Evolutionary conservation across 495 filamentous ascomycete genomes (phyloP).

Genomic region (Lasiosphaeria hispida): DNA sequence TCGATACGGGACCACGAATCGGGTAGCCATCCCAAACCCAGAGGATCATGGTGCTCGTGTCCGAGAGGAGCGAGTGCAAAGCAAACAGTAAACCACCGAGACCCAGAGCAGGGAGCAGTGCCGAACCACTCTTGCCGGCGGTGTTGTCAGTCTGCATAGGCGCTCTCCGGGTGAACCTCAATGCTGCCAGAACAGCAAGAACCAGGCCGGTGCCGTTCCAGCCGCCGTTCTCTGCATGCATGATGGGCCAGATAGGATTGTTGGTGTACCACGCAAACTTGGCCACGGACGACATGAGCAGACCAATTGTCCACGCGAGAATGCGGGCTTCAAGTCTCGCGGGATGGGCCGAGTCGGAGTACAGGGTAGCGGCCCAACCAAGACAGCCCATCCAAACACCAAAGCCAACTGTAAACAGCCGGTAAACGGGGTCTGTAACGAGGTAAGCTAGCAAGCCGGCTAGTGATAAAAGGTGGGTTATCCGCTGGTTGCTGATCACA

Average conservation of each 20-base stretch:
- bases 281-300: slow-evolving; percentile 79
- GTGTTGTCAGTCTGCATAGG: slow-evolving; percentile 49
- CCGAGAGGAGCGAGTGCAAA: slow-evolving; percentile 90
- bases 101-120: slow-evolving; percentile 69
- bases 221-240: slow-evolving; percentile 85
- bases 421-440: slow-evolving; percentile 66
- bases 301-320: slow-evolving; percentile 74
- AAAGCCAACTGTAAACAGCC: slow-evolving; percentile 78
- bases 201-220: slow-evolving; percentile 82
- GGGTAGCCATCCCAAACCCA: slow-evolving; percentile 99
- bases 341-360: slow-evolving; percentile 71
- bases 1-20: slow-evolving; percentile 82
- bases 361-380: slow-evolving; percentile 77
- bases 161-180: slow-evolving; percentile 63
- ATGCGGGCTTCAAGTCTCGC: slow-evolving; percentile 76
- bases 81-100: slow-evolving; percentile 83
- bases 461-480: slow-evolving; percentile 72
- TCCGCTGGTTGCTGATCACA: slow-evolving; percentile 63
- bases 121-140: slow-evolving; percentile 57
- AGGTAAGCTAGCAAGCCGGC: slow-evolving; percentile 77
- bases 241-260: slow-evolving; percentile 95
- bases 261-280: slow-evolving; percentile 97
- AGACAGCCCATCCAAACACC: slow-evolving; percentile 75
- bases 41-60: slow-evolving; percentile 97
- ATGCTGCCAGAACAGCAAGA: slow-evolving; percentile 70